Evolutionary conservation across 768 basidiomycete genomes (phyloP), one percentile per base, ranked within the genome.

Genomic region (Boletales sp.): DNA sequence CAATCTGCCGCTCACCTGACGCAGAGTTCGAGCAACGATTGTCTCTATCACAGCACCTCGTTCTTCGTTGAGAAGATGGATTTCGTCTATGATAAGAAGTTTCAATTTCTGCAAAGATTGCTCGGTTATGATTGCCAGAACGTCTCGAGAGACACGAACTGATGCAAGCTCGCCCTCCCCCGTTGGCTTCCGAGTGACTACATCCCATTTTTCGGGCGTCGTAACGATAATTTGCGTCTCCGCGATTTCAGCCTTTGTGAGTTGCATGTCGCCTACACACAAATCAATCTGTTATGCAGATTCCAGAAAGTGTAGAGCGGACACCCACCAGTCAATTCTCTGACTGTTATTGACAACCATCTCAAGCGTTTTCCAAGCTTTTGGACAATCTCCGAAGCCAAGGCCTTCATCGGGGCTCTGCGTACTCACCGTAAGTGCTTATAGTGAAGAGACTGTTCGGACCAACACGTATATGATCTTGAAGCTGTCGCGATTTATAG

Each of bases 141-240:
- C 15, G 9, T 11, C 11, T 9, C 43, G 29, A 40, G 34, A 14
- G 32, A 48, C 39, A 66, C 86, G 48, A 54, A 94, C 94, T 44
- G 91, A 87, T 31, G 90, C 90, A n/a, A 98, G 74, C 65, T 98
- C 94, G 12, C 94, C 95, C 71, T 98, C 97, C 8, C 94, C 94
- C 1, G 89, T 93, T 1, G 95, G 93, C 65, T 97, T 98, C 53
- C 97, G 75, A 9, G 97, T 99, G 3, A 99, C 97, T 0, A 99
- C 97, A 58, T 98, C 97, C 97, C 97, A 99, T 68, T 99, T 99
- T 67, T 99, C 97, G 0, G 97, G 97, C 1, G 97, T 99, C 2
- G 97, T 99, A 8, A 99, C 94, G 51, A 99, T 98, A 40, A 99
- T 86, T 63, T 97, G 95, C 10, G 97, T 98, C 67, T 88, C 84